Percentiles rank a stretch among this genome's conserved stretches.
Evolutionary conservation across 2,329 filamentous ascomycete species (phyloP).

Genomic region (Aspergillus uvarum): DNA sequence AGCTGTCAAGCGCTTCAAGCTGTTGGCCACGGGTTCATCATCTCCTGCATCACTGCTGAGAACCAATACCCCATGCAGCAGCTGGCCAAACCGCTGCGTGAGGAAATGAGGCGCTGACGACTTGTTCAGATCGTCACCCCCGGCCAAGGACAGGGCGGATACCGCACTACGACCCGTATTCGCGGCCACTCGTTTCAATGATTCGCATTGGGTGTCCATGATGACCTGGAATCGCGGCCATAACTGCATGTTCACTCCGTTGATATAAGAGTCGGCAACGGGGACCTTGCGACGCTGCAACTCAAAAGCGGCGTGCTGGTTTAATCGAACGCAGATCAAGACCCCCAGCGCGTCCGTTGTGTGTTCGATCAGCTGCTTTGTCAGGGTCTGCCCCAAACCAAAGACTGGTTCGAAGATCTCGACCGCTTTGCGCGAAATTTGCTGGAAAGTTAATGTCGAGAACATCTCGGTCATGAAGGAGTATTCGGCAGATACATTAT

Average conservation of each 20-base stretch:
- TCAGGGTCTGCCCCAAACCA: constrained; percentile 73
- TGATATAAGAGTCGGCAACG: constrained; percentile 85
- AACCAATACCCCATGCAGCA: constrained; percentile 78
- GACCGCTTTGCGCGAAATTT: constrained; percentile 78
- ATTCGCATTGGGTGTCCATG: constrained; percentile 91
- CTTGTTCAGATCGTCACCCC: constrained; percentile 44
- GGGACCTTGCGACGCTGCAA: constrained; percentile 89
- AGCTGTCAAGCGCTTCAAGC: constrained; percentile 70
- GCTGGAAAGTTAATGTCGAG: constrained; percentile 70
- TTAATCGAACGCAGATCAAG: constrained; percentile 86
- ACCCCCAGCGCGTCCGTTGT: constrained; percentile 83
- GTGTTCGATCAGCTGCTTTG: constrained; percentile 71
- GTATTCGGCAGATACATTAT: constrained; percentile 94
- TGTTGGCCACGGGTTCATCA: constrained; percentile 86
- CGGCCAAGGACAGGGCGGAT: constrained; percentile 56
- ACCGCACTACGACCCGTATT: constrained; percentile 50
- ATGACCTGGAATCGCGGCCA: constrained; percentile 95
- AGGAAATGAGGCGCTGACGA: constrained; percentile 76
- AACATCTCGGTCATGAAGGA: constrained; percentile 92
- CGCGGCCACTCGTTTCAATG: constrained; percentile 62
- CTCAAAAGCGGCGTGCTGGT: constrained; percentile 92
- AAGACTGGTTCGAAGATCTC: constrained; percentile 91
- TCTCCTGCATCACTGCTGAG: constrained; percentile 89
- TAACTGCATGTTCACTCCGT: constrained; percentile 90
- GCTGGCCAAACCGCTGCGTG: constrained; percentile 93